phyloP scores from a whole-genome alignment of 176 grass and related monocot genomes.

The Avena eriantha region DNA sequence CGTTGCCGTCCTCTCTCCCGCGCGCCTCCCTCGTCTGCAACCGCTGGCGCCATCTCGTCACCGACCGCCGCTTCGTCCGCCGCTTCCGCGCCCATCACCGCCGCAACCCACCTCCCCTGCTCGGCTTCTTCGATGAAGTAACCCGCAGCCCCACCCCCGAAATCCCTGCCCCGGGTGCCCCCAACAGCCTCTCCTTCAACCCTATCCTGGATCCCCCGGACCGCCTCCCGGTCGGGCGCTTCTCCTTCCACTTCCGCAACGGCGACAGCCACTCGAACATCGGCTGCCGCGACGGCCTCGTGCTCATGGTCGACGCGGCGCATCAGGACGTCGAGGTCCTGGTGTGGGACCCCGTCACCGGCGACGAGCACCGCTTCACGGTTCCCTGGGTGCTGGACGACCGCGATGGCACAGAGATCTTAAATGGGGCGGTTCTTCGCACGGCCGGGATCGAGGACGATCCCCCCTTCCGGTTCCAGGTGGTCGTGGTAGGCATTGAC shows the following conservation, averaged over 20 bases:
- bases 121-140: background rate
- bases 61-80: background rate
- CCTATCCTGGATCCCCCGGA: background rate
- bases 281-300: conserved; percentile 22
- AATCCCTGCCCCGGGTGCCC: background rate
- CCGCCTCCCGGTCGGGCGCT: background rate
- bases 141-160: too few species aligned
- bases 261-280: background rate
- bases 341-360: conserved; percentile 29
- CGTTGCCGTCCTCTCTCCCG: background rate
- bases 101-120: background rate
- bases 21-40: background rate
- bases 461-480: background rate
- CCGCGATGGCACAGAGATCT: background rate
- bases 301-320: background rate
- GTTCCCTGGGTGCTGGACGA: background rate
- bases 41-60: conserved; percentile 15
- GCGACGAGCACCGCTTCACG: background rate
- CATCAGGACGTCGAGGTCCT: background rate
- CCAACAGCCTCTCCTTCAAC: background rate
- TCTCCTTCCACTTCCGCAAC: background rate
- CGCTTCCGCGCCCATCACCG: background rate
- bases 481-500: background rate
- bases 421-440: background rate
- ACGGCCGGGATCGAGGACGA: background rate